These are phyloP conservation scores for Magnolia changhungtana DNA, from an alignment of 164 flowering plant genomes.

Conservation along the genomic window DNA sequence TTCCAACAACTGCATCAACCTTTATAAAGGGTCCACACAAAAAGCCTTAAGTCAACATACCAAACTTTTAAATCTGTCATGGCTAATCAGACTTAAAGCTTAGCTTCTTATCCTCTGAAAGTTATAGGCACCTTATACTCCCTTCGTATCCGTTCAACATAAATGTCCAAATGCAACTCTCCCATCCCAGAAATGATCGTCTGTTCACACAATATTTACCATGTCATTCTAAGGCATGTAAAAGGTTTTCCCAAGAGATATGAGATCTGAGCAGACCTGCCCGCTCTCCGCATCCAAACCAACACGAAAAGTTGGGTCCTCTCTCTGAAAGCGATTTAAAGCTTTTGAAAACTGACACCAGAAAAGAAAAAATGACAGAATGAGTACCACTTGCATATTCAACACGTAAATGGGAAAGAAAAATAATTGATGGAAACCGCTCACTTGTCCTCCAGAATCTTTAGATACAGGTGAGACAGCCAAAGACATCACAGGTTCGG, in stretches of 20 bases:
- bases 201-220: slow-evolving; percentile 32
- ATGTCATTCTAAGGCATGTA: slow-evolving; percentile 8
- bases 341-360: slow-evolving; percentile 89
- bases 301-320: slow-evolving; percentile 99
- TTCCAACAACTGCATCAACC: slow-evolving; percentile 98
- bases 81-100: background rate
- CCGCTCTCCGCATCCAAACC: slow-evolving; percentile 98
- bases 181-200: slow-evolving; percentile 99
- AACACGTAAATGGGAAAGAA: background rate
- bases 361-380: slow-evolving; percentile 6
- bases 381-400: background rate
- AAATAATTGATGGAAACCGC: slow-evolving; percentile 11
- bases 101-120: background rate
- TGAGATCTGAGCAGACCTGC: slow-evolving; percentile 48
- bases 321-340: slow-evolving; percentile 94
- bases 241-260: slow-evolving; percentile 3
- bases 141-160: slow-evolving; percentile 94
- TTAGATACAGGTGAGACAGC: slow-evolving; percentile 94
- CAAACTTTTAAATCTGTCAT: background rate
- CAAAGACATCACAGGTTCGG: slow-evolving; percentile 99
- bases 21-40: slow-evolving; percentile 17
- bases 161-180: slow-evolving; percentile 94
- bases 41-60: background rate
- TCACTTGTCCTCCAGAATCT: slow-evolving; percentile 95
- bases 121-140: slow-evolving; percentile 75